Conservation (phyloP, 2,329 filamentous ascomycete genomes). For the Fusarium nisikadoi region DNA sequence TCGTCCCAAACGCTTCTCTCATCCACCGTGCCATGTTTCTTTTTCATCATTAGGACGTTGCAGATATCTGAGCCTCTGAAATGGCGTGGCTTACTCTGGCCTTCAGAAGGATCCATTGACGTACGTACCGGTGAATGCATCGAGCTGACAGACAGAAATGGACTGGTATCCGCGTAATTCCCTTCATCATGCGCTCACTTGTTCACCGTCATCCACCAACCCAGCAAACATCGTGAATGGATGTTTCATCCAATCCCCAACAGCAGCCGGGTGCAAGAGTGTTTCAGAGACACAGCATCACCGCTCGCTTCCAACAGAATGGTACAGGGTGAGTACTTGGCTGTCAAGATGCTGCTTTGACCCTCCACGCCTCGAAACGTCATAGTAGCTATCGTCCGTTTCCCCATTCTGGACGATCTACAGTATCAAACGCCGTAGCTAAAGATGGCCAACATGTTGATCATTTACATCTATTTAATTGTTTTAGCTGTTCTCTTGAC, state of each 20-base stretch:
- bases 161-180: neutral
- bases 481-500: neutral
- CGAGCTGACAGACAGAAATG: neutral
- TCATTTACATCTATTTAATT: neutral
- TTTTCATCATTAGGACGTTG: neutral
- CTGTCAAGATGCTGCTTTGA: neutral
- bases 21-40: conserved; percentile 4
- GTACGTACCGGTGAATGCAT: neutral
- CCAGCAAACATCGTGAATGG: neutral
- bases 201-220: conserved; percentile 28
- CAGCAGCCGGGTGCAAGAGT: conserved; percentile 20
- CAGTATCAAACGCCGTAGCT: conserved; percentile 9
- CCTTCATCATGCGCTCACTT: neutral
- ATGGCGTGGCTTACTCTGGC: neutral
- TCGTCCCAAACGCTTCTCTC: conserved; percentile 9
- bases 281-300: conserved; percentile 21
- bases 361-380: conserved; percentile 10
- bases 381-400: neutral
- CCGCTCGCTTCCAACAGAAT: neutral
- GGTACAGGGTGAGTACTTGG: conserved; percentile 22
- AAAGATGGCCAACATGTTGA: neutral
- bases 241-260: neutral
- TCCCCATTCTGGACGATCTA: conserved; percentile 15
- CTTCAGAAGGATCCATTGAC: neutral
- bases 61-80: neutral